Evolutionary conservation across 2,329 filamentous ascomycete genomes (phyloP).

Genomic region (Fusarium falciforme): DNA sequence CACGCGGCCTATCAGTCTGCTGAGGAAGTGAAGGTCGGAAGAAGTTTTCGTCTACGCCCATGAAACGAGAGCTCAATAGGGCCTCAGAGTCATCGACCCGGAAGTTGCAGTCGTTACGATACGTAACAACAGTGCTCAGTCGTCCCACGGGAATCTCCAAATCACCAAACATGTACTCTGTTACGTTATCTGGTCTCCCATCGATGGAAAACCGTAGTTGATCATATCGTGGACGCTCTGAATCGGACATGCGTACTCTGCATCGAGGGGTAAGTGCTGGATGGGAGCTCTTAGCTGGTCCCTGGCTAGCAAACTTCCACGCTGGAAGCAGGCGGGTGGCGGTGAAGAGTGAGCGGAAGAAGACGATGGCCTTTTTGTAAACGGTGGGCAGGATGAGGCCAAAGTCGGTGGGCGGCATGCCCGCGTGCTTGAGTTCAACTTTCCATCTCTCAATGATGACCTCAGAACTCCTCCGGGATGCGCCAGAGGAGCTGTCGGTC

Average conservation of each 20-base stretch:
- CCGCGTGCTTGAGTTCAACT: conserved; percentile 75
- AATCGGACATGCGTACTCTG: conserved; percentile 76
- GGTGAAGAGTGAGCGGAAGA: conserved; percentile 90
- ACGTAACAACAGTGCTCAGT: conserved; percentile 83
- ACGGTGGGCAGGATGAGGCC: conserved; percentile 79
- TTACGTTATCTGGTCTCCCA: conserved; percentile 61
- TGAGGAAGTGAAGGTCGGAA: conserved; percentile 82
- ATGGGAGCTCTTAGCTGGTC: conserved; percentile 76
- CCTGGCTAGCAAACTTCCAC: conserved; percentile 84
- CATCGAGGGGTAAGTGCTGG: conserved; percentile 80
- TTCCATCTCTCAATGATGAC: conserved; percentile 93
- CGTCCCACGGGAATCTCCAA: conserved; percentile 89
- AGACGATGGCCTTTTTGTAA: conserved; percentile 97
- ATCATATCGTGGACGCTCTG: conserved; percentile 69
- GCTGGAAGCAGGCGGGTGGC: conserved; percentile 85
- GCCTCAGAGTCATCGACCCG: conserved; percentile 92
- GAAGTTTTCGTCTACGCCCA: conserved; percentile 89
- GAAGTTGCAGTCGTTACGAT: conserved; percentile 91
- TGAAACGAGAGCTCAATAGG: conserved; percentile 90
- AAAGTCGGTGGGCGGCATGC: conserved; percentile 66
- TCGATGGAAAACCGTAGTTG: conserved; percentile 63
- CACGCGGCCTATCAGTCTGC: conserved; percentile 54
- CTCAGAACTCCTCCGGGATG: conserved; percentile 68
- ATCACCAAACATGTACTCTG: conserved; percentile 83
- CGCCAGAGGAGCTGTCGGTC: conserved; percentile 59